phyloP scores from a whole-genome alignment of 2,329 filamentous ascomycete species.

The Xylariaceae sp. region DNA sequence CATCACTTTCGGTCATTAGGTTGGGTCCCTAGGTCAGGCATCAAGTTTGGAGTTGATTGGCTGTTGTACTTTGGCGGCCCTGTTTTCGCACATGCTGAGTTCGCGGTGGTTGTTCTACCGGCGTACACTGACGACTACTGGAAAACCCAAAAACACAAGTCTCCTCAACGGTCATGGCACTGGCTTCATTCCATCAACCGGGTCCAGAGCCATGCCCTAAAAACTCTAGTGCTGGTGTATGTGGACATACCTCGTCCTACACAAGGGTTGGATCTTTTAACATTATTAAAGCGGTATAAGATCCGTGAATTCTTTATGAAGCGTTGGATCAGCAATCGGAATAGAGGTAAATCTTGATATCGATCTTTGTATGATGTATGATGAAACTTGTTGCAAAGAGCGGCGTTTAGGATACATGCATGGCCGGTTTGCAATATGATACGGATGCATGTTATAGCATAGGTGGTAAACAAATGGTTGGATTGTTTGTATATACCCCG shows the following conservation, averaged over 20 bases:
- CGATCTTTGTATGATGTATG: conserved; percentile 3
- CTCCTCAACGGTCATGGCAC: conserved; percentile 67
- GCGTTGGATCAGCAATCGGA: conserved; percentile 85
- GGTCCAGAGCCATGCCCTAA: conserved; percentile 87
- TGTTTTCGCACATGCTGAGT: conserved; percentile 94
- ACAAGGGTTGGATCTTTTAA: conserved; percentile 62
- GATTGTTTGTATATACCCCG: no score
- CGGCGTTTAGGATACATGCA: conserved; percentile 13
- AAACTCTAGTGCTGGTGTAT: conserved; percentile 87
- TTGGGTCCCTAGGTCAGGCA: conserved; percentile 89
- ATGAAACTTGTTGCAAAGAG: conserved; percentile 20
- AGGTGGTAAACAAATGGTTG: no score
- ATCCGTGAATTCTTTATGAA: conserved; percentile 81
- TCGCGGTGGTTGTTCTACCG: conserved; percentile 83
- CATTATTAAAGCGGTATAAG: conserved; percentile 70
- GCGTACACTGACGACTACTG: conserved; percentile 80
- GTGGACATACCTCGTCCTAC: conserved; percentile 84
- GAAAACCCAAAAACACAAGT: conserved; percentile 60
- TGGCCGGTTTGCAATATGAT: no score
- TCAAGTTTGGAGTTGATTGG: conserved; percentile 95
- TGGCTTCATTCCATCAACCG: conserved; percentile 90
- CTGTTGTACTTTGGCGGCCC: conserved; percentile 93
- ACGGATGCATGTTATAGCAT: no score
- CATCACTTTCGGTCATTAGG: conserved; percentile 96
- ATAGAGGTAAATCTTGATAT: conserved; percentile 44